Evolutionary conservation across 257 asterid genomes (phyloP), one percentile per base, ranked within the genome.

Genomic region (Salvia miltiorrhiza): DNA sequence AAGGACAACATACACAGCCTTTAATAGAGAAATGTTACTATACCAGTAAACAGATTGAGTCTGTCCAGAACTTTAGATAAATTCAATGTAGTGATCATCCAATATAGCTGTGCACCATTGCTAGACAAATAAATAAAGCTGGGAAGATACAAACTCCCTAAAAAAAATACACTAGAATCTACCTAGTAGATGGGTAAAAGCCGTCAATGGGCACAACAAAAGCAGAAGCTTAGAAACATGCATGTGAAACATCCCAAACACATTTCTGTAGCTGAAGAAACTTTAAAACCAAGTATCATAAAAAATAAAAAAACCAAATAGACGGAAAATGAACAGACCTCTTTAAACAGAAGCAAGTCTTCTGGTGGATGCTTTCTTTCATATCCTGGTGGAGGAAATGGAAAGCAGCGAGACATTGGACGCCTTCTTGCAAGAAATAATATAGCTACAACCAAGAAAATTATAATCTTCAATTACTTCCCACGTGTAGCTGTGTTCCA

Each of bases 341-440:
- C 88, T 87, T 85, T 83, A 54, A 80, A 54, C 52, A 84, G 52
- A 79, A 75, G 79, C 68, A 79, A 76, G 67, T 86, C 96, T 75
- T 89, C 95, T 5, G 85, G 86, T 75, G 63, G 78, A 71, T 74
- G 90, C 84, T 87, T 64, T 83, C 83, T 87, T 80, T 86, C 93
- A 81, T 91, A 91, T 82, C 97, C 98, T 4, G 93, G 91, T 69
- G 97, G 98, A 70, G 97, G 96, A 81, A 90, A 92, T 6, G 95
- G 97, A 79, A 88, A 90, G 88, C 98, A 92, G 79, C 97, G 98
- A 77, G 98, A 92, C 98, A 92, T 92, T 82, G 90, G 86, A 83
- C 83, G 67, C 70, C 79, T 79, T 59, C 76, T 74, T 54, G 64
- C 52, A 33, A 71, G 24, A 67, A 52, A 69, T 52, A 59, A 78